Percentiles rank a stretch among this genome's conserved stretches.
These are phyloP conservation scores for Mycena rebaudengoi DNA, from an alignment of 768 basidiomycete species.

Conservation along the genomic window DNA sequence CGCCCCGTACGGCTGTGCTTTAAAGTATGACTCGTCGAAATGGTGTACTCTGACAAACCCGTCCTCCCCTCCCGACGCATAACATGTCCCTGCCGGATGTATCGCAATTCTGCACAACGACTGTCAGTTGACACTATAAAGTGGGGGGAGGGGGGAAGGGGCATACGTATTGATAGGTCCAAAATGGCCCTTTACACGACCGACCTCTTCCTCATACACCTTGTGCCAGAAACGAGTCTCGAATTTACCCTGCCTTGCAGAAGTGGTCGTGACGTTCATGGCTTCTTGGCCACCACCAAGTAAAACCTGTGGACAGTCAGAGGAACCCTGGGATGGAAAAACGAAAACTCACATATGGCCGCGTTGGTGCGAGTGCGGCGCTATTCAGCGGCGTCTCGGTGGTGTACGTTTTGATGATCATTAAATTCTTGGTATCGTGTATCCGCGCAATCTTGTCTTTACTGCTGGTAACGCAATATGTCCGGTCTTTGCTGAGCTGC, in stretches of 20 bases:
- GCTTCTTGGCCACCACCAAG: constrained; percentile 98
- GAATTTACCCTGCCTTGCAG: constrained; percentile 93
- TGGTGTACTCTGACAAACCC: constrained; percentile 93
- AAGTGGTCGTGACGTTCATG: constrained; percentile 96
- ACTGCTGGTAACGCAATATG: constrained; percentile 95
- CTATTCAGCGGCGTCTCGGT: constrained; percentile 97
- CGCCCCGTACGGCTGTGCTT: constrained; percentile 90
- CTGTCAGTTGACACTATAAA: not conserved
- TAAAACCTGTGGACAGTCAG: constrained; percentile 63
- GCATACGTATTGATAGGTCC: constrained; percentile 95
- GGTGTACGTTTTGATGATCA: constrained; percentile 90
- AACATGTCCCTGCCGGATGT: constrained; percentile 87
- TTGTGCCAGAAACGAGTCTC: constrained; percentile 99
- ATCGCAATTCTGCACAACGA: constrained; percentile 77
- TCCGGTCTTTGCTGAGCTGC: constrained; percentile 88
- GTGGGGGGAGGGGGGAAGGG: not conserved
- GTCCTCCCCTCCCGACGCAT: constrained; percentile 96
- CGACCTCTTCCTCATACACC: constrained; percentile 95
- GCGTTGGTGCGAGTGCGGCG: constrained; percentile 83
- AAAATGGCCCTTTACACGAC: constrained; percentile 97
- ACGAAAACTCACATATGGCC: constrained; percentile 74
- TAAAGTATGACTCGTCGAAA: constrained; percentile 96
- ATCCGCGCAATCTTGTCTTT: constrained; percentile 97
- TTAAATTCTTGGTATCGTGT: constrained; percentile 88
- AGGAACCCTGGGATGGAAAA: not conserved